A percentile compares a stretch with the other conserved stretches of the same genome.
Evolutionary conservation across 2,329 filamentous ascomycete genomes (phyloP).

Genomic region (Aspergillus hiratsukae): DNA sequence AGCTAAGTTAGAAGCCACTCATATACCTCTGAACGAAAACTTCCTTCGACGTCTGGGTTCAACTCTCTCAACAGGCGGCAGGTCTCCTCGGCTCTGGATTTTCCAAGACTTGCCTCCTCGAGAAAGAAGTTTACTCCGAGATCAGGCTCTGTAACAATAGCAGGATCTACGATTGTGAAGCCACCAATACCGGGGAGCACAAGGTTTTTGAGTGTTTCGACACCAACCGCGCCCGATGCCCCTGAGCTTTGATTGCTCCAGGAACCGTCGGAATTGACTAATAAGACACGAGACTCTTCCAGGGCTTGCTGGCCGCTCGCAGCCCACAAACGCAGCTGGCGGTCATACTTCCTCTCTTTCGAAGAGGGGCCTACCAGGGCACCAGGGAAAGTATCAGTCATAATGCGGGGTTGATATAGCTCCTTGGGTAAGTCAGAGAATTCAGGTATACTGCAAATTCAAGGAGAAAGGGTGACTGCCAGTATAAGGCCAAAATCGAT

Average conservation of each 20-base stretch:
- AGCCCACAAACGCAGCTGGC: conserved; percentile 92
- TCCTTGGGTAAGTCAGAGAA: not conserved
- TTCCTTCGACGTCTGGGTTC: conserved; percentile 84
- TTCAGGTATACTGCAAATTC: not conserved
- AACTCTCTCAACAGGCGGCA: conserved; percentile 75
- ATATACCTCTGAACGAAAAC: conserved; percentile 58
- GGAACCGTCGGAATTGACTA: conserved; percentile 66
- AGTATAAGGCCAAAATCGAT: not conserved
- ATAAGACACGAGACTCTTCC: conserved; percentile 84
- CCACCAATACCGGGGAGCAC: conserved; percentile 86
- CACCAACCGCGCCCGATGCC: conserved; percentile 77
- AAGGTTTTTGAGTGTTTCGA: conserved; percentile 95
- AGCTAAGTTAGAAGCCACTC: not conserved
- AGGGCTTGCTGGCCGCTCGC: conserved; percentile 85
- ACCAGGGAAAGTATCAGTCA: conserved; percentile 35
- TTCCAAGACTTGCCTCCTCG: conserved; percentile 71
- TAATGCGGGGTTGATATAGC: conserved; percentile 14
- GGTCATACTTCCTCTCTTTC: conserved; percentile 79
- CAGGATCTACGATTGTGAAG: conserved; percentile 85
- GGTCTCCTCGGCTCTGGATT: conserved; percentile 71
- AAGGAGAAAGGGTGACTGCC: not conserved
- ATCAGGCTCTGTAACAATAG: conserved; percentile 72
- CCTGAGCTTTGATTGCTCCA: conserved; percentile 30
- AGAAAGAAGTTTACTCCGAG: conserved; percentile 97
- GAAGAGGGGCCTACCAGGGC: conserved; percentile 48